Evolutionary conservation across 2,329 filamentous ascomycete species (phyloP), one percentile per base, ranked within the genome.

Genomic region (Didymosphaeria variabile): DNA sequence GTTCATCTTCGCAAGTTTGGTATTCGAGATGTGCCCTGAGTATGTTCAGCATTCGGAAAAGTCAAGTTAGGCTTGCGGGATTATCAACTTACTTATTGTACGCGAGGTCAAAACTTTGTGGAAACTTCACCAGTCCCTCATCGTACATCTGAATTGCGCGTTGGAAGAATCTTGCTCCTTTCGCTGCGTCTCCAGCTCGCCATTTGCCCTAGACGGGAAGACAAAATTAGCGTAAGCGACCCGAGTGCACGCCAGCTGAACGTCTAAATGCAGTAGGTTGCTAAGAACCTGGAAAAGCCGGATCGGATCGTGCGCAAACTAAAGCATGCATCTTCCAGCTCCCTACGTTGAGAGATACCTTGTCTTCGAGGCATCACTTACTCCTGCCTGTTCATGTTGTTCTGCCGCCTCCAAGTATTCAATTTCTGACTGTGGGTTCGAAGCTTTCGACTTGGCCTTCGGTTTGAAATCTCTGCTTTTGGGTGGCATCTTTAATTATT

Each of bases 361-460:
- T n/a, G 10, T 13, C 26, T 31, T 8, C 17, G 15, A 6, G 15
- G 31, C 5, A 53, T 6, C 21, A 42, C 50, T 53, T 53, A 53
- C 50, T 7, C 88, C 90, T 5, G 87, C 87, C 75, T 91, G 88
- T 78, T 93, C 90, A 61, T 88, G 84, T 34, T 89, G 86, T 57
- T 91, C 89, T 12, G 89, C 90, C 26, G 84, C 86, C 62, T 87
- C 88, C 55, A 91, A 83, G 68, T 87, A 92, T 65, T 91, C 90
- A 79, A 91, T 89, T 55, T 87, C 87, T 1, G 86, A 87, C 59
- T 86, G 82, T 5, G 88, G 86, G 19, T 79, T 80, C 79, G 88
- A 69, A 31, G 49, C 6, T 21, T 51, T 75, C 36, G 67, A 49
- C 56, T 74, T 77, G 38, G 67, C 59, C 57, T 74, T 77, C 5